Evolutionary conservation across 2,329 filamentous ascomycete genomes (phyloP).

Genomic region (Plenodomus tracheiphilus): DNA sequence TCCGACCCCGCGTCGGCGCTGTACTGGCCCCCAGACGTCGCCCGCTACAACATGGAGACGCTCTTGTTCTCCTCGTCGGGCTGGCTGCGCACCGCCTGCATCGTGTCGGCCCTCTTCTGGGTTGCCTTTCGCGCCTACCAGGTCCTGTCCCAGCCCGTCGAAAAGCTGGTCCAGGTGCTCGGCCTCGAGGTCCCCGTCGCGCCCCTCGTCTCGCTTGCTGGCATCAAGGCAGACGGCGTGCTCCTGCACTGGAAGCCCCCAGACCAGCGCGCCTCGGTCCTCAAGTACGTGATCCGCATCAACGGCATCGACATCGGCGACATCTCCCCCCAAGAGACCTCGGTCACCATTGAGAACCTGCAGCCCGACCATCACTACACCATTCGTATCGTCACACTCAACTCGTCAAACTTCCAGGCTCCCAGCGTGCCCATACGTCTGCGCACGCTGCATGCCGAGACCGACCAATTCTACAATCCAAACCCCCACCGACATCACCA

Average conservation of each 20-base stretch:
- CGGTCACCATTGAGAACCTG: conserved; percentile 88
- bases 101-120: conserved; percentile 49
- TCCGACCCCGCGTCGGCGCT: conserved; percentile 36
- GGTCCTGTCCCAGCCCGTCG: conserved; percentile 87
- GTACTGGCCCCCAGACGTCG: conserved; percentile 40
- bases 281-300: conserved; percentile 89
- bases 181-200: conserved; percentile 91
- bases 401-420: conserved; percentile 88
- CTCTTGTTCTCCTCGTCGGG: conserved; percentile 40
- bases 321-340: conserved; percentile 76
- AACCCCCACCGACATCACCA: conserved; percentile 54
- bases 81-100: conserved; percentile 41
- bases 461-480: conserved; percentile 52
- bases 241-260: conserved; percentile 89
- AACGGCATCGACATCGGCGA: conserved; percentile 94
- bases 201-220: conserved; percentile 86
- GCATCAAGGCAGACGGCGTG: conserved; percentile 83
- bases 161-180: conserved; percentile 85
- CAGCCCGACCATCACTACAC: conserved; percentile 90
- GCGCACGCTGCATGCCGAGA: conserved; percentile 61
- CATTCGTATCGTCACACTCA: conserved; percentile 88
- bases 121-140: conserved; percentile 83
- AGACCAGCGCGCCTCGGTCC: conserved; percentile 66
- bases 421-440: conserved; percentile 84
- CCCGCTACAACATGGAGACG: conserved; percentile 41